A percentile compares a stretch with the other conserved stretches of the same genome.
Conservation (phyloP, 1,139 yeast species). For the Magnusiomyces sp. region DNA sequence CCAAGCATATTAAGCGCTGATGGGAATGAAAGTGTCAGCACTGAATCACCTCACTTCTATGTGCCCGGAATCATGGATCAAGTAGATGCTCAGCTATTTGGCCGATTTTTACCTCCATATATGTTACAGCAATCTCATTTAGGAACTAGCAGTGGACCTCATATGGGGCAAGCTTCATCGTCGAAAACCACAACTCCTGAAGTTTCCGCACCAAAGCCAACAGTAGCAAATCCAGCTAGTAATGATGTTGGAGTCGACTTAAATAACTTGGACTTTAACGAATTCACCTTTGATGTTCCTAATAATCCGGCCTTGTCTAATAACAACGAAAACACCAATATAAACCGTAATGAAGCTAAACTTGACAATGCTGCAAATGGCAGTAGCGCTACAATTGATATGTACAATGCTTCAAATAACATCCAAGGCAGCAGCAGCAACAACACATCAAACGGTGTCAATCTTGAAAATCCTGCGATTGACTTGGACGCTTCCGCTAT, state of each 20-base stretch:
- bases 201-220: no score
- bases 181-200: no score
- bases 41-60: slow-evolving; percentile 30
- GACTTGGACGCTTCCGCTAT: no score
- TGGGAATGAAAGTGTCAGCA: not conserved
- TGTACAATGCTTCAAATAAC: no score
- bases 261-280: no score
- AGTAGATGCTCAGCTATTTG: slow-evolving; percentile 75
- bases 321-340: not conserved
- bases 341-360: not conserved
- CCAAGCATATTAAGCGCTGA: no score
- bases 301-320: not conserved
- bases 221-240: not conserved
- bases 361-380: not conserved
- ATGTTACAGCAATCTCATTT: slow-evolving; percentile 38
- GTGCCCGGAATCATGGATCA: slow-evolving; percentile 79
- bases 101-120: slow-evolving; percentile 74
- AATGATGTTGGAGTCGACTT: no score
- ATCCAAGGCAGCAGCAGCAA: not conserved
- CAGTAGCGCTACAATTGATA: not conserved
- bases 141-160: slow-evolving; percentile 4
- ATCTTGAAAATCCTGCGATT: not conserved
- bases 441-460: not conserved
- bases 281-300: not conserved
- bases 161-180: not conserved